These are phyloP conservation scores for Sideroxylon spinosum DNA, from an alignment of 179 eudicot genomes.

Conservation along the genomic window DNA sequence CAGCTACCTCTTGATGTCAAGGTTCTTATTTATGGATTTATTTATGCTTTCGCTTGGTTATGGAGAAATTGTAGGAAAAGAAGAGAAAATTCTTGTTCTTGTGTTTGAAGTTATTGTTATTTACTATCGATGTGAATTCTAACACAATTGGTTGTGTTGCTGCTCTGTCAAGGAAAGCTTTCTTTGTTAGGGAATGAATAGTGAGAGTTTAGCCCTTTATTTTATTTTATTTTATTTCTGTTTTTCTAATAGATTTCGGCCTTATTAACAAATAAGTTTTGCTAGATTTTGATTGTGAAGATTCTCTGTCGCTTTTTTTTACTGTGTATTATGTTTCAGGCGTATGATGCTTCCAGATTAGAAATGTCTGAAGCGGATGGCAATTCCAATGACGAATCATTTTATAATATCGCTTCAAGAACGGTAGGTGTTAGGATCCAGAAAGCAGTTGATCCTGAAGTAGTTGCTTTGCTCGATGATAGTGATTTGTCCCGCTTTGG, in stretches of 20 bases:
- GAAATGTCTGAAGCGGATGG: constrained; percentile 35
- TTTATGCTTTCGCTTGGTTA: not conserved
- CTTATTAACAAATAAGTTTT: not conserved
- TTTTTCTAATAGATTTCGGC: not conserved
- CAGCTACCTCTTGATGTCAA: constrained; percentile 71
- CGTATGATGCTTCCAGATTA: constrained; percentile 86
- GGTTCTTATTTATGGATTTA: constrained; percentile 33
- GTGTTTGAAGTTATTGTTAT: not conserved
- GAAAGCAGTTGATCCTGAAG: constrained; percentile 77
- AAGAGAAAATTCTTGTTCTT: not conserved
- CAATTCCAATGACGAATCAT: constrained; percentile 41
- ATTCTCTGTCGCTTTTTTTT: too few species aligned
- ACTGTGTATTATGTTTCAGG: too few species aligned
- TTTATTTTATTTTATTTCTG: not conserved
- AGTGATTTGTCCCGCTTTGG: constrained; percentile 52
- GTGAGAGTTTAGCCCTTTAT: not conserved
- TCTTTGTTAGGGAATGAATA: not conserved
- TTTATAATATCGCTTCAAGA: constrained; percentile 69
- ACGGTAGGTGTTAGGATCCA: constrained; percentile 63
- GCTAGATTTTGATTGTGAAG: too few species aligned
- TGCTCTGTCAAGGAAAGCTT: not conserved
- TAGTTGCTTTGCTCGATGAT: constrained; percentile 71
- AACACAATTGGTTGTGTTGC: not conserved
- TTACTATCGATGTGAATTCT: too few species aligned
- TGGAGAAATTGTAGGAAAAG: not conserved